phyloP scores from a whole-genome alignment of 208 protist species.

The Acanthamoeba royreba region DNA sequence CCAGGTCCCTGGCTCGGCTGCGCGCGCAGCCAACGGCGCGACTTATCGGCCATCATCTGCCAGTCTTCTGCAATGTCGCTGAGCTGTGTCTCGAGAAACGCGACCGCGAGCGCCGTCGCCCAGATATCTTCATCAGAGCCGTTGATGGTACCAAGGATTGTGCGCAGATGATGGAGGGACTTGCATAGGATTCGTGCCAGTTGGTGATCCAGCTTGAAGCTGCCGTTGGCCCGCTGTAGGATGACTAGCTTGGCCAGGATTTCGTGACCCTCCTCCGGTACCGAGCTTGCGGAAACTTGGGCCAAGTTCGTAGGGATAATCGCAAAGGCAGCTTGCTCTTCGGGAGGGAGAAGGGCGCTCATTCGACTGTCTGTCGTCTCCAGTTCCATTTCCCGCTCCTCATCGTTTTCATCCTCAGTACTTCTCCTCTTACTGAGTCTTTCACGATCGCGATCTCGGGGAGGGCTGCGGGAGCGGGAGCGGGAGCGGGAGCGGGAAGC shows the following conservation, averaged over 20 bases:
- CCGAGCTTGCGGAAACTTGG: background rate
- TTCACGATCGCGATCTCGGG: too few relatives aligned
- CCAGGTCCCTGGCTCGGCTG: background rate
- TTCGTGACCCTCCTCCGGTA: background rate
- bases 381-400: too few relatives aligned
- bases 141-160: background rate
- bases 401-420: too few relatives aligned
- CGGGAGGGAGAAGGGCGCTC: too few relatives aligned
- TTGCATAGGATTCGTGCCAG: background rate
- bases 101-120: constrained; percentile 24
- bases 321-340: too few relatives aligned
- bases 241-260: background rate
- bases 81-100: background rate
- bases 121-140: background rate
- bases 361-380: too few relatives aligned
- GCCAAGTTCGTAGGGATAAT: too few relatives aligned
- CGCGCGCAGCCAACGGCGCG: background rate
- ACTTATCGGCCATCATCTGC: constrained; percentile 37
- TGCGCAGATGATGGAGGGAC: background rate
- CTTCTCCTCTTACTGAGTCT: too few relatives aligned
- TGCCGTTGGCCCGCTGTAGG: constrained; percentile 25
- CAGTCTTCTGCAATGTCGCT: background rate
- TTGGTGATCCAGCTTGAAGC: background rate
- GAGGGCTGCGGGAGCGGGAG: too few relatives aligned
- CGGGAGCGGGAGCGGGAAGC: too few relatives aligned